These are phyloP conservation scores for Strigomonas culicis DNA, from an alignment of 208 protist genomes.

Conservation along the genomic window DNA sequence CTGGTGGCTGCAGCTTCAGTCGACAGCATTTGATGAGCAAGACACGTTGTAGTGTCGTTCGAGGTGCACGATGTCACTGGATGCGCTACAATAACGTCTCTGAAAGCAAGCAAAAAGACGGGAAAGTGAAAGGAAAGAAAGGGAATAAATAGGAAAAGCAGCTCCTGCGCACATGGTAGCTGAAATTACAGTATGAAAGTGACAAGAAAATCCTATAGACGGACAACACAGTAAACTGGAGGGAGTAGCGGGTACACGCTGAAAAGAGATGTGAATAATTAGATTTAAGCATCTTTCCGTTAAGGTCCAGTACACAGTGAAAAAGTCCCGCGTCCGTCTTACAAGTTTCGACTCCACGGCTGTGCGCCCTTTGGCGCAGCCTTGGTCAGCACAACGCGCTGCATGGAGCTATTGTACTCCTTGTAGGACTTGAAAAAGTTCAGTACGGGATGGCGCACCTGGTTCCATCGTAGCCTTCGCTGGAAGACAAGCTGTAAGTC, in stretches of 20 bases:
- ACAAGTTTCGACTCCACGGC: slow-evolving; percentile 80
- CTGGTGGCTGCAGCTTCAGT: too few relatives aligned
- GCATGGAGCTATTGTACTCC: slow-evolving; percentile 78
- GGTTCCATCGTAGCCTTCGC: slow-evolving; percentile 62
- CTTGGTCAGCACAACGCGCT: slow-evolving; percentile 79
- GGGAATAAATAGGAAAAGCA: too few relatives aligned
- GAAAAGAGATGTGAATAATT: too few relatives aligned
- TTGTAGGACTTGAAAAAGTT: slow-evolving; percentile 88
- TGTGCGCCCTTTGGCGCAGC: slow-evolving; percentile 57
- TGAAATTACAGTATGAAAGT: too few relatives aligned
- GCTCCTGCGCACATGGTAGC: too few relatives aligned
- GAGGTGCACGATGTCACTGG: too few relatives aligned
- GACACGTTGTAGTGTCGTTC: too few relatives aligned
- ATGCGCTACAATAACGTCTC: not conserved
- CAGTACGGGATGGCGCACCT: slow-evolving; percentile 76
- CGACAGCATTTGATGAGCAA: too few relatives aligned
- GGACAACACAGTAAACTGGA: too few relatives aligned
- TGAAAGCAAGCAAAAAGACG: not conserved
- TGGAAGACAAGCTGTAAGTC: slow-evolving; percentile 65
- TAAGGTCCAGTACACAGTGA: not conserved
- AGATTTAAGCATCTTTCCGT: too few relatives aligned
- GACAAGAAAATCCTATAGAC: too few relatives aligned
- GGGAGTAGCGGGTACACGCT: too few relatives aligned
- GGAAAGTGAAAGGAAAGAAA: not conserved
- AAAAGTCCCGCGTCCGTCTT: not conserved